Evolutionary conservation across 2,329 filamentous ascomycete genomes (phyloP), one percentile per base, ranked within the genome.

Genomic region (Fusarium mangiferae): DNA sequence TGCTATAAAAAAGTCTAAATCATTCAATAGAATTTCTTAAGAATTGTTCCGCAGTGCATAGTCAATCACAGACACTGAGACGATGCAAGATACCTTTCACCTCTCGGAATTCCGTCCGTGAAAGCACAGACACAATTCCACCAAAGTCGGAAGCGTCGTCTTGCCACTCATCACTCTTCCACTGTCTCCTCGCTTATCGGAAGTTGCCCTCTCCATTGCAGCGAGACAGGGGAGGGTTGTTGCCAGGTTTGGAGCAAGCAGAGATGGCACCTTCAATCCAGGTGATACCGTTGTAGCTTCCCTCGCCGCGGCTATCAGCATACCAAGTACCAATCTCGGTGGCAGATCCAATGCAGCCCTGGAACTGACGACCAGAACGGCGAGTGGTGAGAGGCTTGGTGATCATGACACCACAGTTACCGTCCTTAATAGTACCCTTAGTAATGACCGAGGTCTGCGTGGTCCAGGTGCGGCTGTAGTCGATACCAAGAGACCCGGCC

Each of bases 41-140:
- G 28, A 7, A 28, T 28, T 28, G 28, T 28, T 28, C 28, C 28
- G 28, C 9, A 30, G 30, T 5, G 13, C 5, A 14, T 5, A 14
- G 30, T 42, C 13, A 4, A 7, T 46, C 13, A 11, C 44, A 28
- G 6, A 13, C 13, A 15, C 44, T 46, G 24, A 11, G 8, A 7
- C 13, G 0, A 28, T 11, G 8, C 5, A 11, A 46, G 20, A 20
- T 26, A 26, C 7, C 17, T 9, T 26, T 7, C 28, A 11, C 42
- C 20, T 13, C 17, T 28, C 5, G 2, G 8, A 8, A 14, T 45
- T 46, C 14, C 18, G 18, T 7, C 13, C 0, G 0, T 4, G 20
- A 14, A 7, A 15, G 13, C 7, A 20, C 17, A 20, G 12, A 20
- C 9, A 24, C 13, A 42, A 33, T 33, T 1, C 12, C 13, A 33